Conservation (phyloP, 208 protist genomes). For the Trypanosoma caninum region DNA sequence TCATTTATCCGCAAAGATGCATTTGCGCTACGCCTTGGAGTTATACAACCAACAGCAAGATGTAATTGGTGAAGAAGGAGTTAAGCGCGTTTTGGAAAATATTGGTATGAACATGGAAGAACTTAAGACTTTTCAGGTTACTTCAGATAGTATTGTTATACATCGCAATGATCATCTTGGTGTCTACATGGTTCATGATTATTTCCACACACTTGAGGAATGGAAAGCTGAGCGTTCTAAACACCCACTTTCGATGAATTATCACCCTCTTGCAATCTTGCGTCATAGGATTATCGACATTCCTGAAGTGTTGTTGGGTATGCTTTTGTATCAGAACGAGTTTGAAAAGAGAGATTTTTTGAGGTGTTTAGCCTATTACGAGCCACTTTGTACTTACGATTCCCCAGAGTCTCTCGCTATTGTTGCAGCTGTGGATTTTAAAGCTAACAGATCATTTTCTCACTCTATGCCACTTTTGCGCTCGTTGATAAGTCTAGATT, state of each 20-base stretch:
- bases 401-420: constrained; percentile 76
- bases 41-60: constrained; percentile 46
- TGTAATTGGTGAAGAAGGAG: constrained; percentile 40
- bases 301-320: constrained; percentile 83
- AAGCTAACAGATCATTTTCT: constrained; percentile 51
- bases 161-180: constrained; percentile 56
- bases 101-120: constrained; percentile 68
- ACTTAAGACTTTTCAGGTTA: constrained; percentile 47
- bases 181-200: constrained; percentile 86
- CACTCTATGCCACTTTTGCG: constrained; percentile 74
- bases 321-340: constrained; percentile 73
- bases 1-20: constrained; percentile 80
- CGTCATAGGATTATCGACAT: constrained; percentile 84
- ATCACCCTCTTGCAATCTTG: constrained; percentile 88
- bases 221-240: constrained; percentile 62
- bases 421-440: constrained; percentile 65
- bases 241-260: constrained; percentile 86
- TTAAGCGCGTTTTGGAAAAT: constrained; percentile 43
- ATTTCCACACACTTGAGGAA: constrained; percentile 73
- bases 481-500: constrained; percentile 70
- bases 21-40: constrained; percentile 54
- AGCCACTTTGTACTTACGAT: constrained; percentile 81
- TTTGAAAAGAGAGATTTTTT: constrained; percentile 78
- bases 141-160: constrained; percentile 54
- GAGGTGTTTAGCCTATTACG: constrained; percentile 78